These are phyloP conservation scores for Clitopilus passeckerianus DNA, from an alignment of 768 basidiomycete species.

Conservation along the genomic window DNA sequence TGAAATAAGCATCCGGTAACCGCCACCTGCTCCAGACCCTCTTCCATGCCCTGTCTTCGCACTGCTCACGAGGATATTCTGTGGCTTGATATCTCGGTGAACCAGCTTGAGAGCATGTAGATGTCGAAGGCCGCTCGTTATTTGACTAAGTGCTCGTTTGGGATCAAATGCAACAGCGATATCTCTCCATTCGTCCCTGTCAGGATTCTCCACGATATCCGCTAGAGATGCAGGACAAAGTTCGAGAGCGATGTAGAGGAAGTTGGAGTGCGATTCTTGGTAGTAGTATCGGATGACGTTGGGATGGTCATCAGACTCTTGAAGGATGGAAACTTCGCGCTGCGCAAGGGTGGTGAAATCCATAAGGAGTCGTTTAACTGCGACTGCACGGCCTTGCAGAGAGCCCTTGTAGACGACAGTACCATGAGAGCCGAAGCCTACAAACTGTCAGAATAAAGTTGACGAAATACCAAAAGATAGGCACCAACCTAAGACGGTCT, in stretches of 20 bases:
- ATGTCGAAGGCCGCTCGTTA: conserved; percentile 84
- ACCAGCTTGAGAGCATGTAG: conserved; percentile 92
- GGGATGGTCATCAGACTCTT: conserved; percentile 96
- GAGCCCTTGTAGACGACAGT: conserved; percentile 94
- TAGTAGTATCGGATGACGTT: conserved; percentile 99
- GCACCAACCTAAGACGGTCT: conserved; percentile 64
- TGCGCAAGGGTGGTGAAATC: conserved; percentile 94
- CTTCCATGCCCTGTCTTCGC: conserved; percentile 47
- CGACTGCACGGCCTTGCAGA: conserved; percentile 95
- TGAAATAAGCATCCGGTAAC: conserved; percentile 82
- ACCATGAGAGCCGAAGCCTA: conserved; percentile 94
- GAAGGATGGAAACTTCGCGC: conserved; percentile 90
- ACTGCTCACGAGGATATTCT: conserved; percentile 88
- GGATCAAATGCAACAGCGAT: conserved; percentile 77
- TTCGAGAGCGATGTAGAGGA: conserved; percentile 97
- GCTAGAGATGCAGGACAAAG: conserved; percentile 88
- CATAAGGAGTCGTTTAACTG: conserved; percentile 93
- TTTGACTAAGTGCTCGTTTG: conserved; percentile 82
- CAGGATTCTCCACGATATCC: conserved; percentile 79
- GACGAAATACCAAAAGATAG: not conserved
- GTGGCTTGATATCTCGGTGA: conserved; percentile 98
- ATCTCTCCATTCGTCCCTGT: conserved; percentile 63
- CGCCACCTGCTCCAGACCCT: conserved; percentile 20
- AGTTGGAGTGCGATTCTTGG: conserved; percentile 89
- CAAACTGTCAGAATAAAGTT: conserved; percentile 3